phyloP scores from a whole-genome alignment of 2,329 filamentous ascomycete genomes.

The Alternaria incomplexa region DNA sequence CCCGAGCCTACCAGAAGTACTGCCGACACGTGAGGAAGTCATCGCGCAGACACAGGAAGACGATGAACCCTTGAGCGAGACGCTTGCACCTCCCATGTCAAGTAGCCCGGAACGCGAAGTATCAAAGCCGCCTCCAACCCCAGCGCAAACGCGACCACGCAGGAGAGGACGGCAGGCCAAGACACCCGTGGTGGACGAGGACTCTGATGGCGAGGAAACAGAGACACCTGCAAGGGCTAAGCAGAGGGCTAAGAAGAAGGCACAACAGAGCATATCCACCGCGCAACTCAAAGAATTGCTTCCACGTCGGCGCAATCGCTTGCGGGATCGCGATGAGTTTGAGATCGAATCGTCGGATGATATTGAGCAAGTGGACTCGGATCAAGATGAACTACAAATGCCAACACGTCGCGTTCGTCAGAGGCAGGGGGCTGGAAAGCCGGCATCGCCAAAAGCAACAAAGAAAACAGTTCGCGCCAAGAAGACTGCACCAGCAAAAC shows the following conservation, averaged over 20 bases:
- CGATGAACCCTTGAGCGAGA: constrained; percentile 46
- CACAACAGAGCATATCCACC: constrained; percentile 48
- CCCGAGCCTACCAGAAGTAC: constrained; percentile 41
- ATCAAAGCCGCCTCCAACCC: constrained; percentile 20
- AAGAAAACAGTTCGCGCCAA: constrained; percentile 34
- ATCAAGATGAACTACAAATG: constrained; percentile 52
- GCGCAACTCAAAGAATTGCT: constrained; percentile 54
- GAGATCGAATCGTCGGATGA: constrained; percentile 50
- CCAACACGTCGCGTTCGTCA: constrained; percentile 30
- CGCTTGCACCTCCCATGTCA: constrained; percentile 53
- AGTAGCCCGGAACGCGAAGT: constrained; percentile 45
- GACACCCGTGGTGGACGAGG: constrained; percentile 24
- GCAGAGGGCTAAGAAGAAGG: constrained; percentile 25
- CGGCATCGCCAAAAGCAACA: constrained; percentile 27
- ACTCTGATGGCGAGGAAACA: constrained; percentile 32
- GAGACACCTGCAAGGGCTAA: constrained; percentile 30
- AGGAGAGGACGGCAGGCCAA: constrained; percentile 22
- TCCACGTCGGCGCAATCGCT: constrained; percentile 49
- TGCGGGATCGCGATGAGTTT: constrained; percentile 46
- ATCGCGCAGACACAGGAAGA: constrained; percentile 30
- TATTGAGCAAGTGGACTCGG: constrained; percentile 41
- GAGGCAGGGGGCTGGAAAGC: constrained; percentile 21
- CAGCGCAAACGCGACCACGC: constrained; percentile 22
- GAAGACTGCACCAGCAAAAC: constrained; percentile 24
- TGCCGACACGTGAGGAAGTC: constrained; percentile 31